These are phyloP conservation scores for Nemania bipapillata DNA, from an alignment of 2,329 filamentous ascomycete genomes.

Conservation along the genomic window DNA sequence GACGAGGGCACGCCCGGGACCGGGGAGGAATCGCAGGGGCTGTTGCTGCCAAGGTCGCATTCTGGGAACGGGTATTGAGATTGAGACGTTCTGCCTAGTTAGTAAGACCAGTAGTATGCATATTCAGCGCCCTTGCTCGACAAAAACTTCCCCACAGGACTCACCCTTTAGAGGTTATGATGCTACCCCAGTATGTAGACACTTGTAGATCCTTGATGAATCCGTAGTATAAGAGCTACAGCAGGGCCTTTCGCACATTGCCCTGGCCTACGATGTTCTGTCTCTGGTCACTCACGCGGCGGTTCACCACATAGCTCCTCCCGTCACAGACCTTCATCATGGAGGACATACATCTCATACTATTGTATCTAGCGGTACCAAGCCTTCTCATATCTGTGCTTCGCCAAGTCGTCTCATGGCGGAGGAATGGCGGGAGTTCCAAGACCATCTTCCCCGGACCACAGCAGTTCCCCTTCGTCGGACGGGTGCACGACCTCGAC, in stretches of 20 bases:
- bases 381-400: slow-evolving; percentile 57
- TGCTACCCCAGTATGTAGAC: not conserved
- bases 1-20: slow-evolving; percentile 3
- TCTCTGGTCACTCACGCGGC: slow-evolving; percentile 3
- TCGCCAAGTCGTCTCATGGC: slow-evolving; percentile 55
- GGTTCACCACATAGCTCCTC: not conserved
- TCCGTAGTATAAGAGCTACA: slow-evolving; percentile 29
- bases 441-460: slow-evolving; percentile 58
- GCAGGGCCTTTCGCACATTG: not conserved
- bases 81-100: slow-evolving; percentile 12
- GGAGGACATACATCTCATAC: slow-evolving; percentile 55
- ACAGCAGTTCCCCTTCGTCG: slow-evolving; percentile 60
- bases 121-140: slow-evolving; percentile 13
- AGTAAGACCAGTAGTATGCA: slow-evolving; percentile 15
- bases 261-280: slow-evolving; percentile 4
- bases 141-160: slow-evolving; percentile 15
- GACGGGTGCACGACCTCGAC: slow-evolving; percentile 61
- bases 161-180: slow-evolving; percentile 10
- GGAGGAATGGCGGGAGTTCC: slow-evolving; percentile 42
- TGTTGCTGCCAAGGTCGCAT: not conserved
- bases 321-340: slow-evolving; percentile 43
- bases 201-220: not conserved
- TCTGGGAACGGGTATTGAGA: not conserved
- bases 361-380: slow-evolving; percentile 60
- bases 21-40: not conserved